Conservation (phyloP, 2,329 filamentous ascomycete genomes). For the Aspergillus sp. region DNA sequence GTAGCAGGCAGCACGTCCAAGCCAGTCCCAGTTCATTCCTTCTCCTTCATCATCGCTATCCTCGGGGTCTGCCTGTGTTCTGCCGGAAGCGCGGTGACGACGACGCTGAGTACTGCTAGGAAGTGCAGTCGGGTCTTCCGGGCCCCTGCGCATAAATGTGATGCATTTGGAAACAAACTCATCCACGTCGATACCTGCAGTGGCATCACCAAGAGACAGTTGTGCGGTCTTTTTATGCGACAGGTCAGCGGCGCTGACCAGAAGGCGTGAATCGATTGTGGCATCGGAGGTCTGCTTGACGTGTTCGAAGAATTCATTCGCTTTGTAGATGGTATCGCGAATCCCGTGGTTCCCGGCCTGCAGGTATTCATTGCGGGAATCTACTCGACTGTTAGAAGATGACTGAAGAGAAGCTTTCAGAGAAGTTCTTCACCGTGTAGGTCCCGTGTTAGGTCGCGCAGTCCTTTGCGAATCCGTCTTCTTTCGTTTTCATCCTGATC, state of each 20-base stretch:
- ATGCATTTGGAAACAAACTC: constrained; percentile 90
- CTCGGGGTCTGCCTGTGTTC: constrained; percentile 42
- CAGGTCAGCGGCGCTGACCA: constrained; percentile 76
- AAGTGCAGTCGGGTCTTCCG: constrained; percentile 50
- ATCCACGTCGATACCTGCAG: constrained; percentile 78
- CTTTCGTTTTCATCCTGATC: constrained; percentile 74
- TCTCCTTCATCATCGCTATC: constrained; percentile 71
- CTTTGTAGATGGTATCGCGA: constrained; percentile 59
- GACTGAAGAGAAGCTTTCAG: neutral
- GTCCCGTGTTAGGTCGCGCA: constrained; percentile 62
- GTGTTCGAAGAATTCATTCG: constrained; percentile 60
- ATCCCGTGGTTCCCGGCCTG: constrained; percentile 62
- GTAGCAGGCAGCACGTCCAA: constrained; percentile 73
- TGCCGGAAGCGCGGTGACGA: constrained; percentile 30
- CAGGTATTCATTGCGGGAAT: constrained; percentile 69
- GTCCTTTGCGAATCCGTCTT: constrained; percentile 62
- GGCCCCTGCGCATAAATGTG: constrained; percentile 72
- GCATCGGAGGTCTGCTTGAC: constrained; percentile 89
- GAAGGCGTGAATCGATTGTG: constrained; percentile 79
- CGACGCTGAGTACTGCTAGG: constrained; percentile 34
- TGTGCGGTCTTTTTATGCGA: constrained; percentile 73
- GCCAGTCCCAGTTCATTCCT: constrained; percentile 77
- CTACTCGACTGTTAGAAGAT: constrained; percentile 30
- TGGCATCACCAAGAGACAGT: constrained; percentile 66
- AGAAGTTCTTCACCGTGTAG: constrained; percentile 48